Evolutionary conservation across 208 protist genomes (phyloP).

Genomic region (Acanthamoeba sp.): DNA sequence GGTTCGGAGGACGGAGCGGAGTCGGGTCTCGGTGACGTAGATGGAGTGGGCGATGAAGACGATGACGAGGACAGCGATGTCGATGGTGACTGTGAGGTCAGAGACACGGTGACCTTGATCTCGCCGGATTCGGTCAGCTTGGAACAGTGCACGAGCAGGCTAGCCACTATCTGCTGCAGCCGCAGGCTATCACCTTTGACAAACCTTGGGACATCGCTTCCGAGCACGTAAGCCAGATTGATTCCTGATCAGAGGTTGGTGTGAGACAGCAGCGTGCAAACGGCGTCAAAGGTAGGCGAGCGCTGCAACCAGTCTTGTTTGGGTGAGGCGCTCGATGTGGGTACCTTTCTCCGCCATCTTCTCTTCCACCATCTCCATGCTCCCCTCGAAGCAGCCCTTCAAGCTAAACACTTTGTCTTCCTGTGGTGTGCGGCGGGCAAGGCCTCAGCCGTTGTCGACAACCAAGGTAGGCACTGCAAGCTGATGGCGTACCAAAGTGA

Average conservation of each 20-base stretch:
- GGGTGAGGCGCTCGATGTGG: too few relatives aligned
- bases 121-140: background rate
- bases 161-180: background rate
- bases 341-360: background rate
- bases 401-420: background rate
- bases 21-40: too few relatives aligned
- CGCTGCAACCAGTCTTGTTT: too few relatives aligned
- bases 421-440: too few relatives aligned
- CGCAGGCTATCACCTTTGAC: background rate
- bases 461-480: background rate
- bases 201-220: background rate
- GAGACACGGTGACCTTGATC: background rate
- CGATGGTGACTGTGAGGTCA: background rate
- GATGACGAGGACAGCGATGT: too few relatives aligned
- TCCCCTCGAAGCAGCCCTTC: background rate
- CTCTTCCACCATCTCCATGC: background rate
- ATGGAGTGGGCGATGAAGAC: too few relatives aligned
- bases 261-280: too few relatives aligned
- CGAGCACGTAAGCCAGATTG: background rate
- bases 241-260: background rate
- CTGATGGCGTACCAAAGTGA: conserved; percentile 8
- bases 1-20: background rate
- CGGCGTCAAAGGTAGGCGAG: too few relatives aligned
- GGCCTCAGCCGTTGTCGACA: too few relatives aligned
- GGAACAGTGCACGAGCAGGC: background rate